Conservation (phyloP, 768 basidiomycete genomes). For the Collybia sordida region DNA sequence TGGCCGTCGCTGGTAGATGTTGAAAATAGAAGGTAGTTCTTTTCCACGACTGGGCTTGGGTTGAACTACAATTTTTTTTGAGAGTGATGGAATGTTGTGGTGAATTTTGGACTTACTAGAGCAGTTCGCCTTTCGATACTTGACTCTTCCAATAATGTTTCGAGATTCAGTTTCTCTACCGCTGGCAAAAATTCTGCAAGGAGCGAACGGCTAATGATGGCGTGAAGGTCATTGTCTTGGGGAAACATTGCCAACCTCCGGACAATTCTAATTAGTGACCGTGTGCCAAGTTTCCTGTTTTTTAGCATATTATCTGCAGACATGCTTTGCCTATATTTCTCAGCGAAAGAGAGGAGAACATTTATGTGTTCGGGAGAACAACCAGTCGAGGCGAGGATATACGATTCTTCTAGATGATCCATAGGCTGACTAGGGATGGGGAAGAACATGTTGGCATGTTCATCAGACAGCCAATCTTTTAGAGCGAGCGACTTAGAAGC, state of each 20-base stretch:
- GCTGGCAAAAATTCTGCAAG: constrained; percentile 63
- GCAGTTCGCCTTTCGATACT: constrained; percentile 41
- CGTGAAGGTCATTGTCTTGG: constrained; percentile 42
- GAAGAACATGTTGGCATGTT: constrained; percentile 74
- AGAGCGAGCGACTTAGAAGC: constrained; percentile 63
- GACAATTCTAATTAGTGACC: constrained; percentile 56
- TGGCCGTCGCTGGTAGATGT: constrained; percentile 32
- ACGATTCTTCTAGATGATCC: constrained; percentile 48
- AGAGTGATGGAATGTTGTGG: neutral
- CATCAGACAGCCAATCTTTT: constrained; percentile 68
- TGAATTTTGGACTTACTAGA: constrained; percentile 21
- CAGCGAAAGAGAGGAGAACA: constrained; percentile 51
- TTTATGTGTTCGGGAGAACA: constrained; percentile 39
- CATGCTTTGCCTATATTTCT: constrained; percentile 55
- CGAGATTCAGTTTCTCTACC: constrained; percentile 54
- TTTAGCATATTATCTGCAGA: constrained; percentile 57
- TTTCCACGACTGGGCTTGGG: constrained; percentile 41
- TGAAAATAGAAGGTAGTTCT: constrained; percentile 46
- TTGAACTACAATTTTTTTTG: constrained; percentile 40
- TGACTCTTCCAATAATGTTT: constrained; percentile 48
- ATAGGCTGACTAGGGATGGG: constrained; percentile 61
- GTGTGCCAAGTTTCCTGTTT: constrained; percentile 62
- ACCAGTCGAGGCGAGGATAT: constrained; percentile 49
- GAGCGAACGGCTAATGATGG: constrained; percentile 47
- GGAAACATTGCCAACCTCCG: constrained; percentile 46